A percentile compares a stretch with the other conserved stretches of the same genome.
phyloP scores from a whole-genome alignment of 331 rosid genomes.

The Arachis monticola region DNA sequence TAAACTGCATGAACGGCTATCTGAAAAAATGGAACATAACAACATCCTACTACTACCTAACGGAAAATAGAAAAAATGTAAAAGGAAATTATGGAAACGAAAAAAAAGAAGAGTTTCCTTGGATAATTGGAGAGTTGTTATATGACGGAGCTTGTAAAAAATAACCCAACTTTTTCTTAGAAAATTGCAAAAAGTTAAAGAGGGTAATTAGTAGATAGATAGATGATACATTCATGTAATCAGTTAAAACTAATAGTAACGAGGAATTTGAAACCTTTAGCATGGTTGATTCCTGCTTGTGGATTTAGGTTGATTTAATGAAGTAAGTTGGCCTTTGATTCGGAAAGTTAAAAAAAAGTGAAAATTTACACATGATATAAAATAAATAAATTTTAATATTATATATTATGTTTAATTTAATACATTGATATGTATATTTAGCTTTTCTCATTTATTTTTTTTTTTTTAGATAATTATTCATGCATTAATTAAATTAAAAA shows the following conservation, averaged over 20 bases:
- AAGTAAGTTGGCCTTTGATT: constrained; percentile 34
- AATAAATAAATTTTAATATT: no score
- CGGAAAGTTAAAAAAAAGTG: no score
- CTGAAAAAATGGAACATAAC: constrained; percentile 27
- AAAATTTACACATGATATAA: no score
- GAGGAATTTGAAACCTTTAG: constrained; percentile 53
- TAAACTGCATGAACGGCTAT: constrained; percentile 6
- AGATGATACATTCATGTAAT: constrained; percentile 55
- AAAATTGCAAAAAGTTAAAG: constrained; percentile 46
- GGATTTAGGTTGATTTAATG: constrained; percentile 44
- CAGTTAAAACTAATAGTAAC: constrained; percentile 43
- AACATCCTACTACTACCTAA: constrained; percentile 19
- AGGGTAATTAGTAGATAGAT: constrained; percentile 41
- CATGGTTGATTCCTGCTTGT: constrained; percentile 39
- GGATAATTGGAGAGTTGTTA: constrained; percentile 30
- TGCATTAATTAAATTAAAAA: no score
- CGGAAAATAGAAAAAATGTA: not conserved
- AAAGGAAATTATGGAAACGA: not conserved
- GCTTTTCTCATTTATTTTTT: no score
- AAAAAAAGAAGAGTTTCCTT: not conserved
- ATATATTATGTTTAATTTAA: no score
- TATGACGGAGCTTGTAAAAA: constrained; percentile 32
- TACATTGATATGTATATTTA: no score
- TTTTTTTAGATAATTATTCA: no score
- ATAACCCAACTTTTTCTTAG: constrained; percentile 40